A percentile compares a stretch with the other conserved stretches of the same genome.
Evolutionary conservation across 495 filamentous ascomycete genomes (phyloP).

Genomic region (Paragyromitra xinjiangensis): DNA sequence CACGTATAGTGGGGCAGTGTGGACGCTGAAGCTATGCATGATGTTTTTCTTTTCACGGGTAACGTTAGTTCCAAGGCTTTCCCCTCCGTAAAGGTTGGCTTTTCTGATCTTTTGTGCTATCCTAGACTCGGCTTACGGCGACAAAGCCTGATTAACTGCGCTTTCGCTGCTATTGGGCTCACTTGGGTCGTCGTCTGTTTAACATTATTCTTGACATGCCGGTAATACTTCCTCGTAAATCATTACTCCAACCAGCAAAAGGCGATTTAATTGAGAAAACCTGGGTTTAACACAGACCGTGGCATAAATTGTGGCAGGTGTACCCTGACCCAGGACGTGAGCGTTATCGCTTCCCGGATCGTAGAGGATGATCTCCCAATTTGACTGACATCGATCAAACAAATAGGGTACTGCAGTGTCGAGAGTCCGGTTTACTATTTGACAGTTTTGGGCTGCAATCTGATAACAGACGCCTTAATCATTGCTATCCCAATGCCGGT

Average conservation of each 20-base stretch:
- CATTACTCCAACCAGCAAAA: background rate
- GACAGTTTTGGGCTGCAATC: slow-evolving; percentile 29
- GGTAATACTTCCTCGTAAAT: slow-evolving; percentile 1
- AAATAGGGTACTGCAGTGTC: slow-evolving; percentile 53
- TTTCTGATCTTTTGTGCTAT: slow-evolving; percentile 13
- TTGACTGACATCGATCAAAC: slow-evolving; percentile 31
- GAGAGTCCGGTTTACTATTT: slow-evolving; percentile 62
- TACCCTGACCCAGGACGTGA: slow-evolving; percentile 67
- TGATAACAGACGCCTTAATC: slow-evolving; percentile 17
- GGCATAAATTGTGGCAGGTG: slow-evolving; percentile 69
- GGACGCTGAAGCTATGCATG: slow-evolving; percentile 69
- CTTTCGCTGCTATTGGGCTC: slow-evolving; percentile 61
- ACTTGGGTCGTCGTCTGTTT: slow-evolving; percentile 65
- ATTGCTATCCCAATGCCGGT: slow-evolving; percentile 53
- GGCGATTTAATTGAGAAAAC: background rate
- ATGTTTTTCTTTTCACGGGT: slow-evolving; percentile 50
- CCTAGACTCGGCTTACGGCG: slow-evolving; percentile 61
- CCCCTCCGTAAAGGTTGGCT: background rate
- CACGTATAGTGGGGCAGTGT: slow-evolving; percentile 66
- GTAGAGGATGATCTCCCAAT: background rate
- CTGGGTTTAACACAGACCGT: slow-evolving; percentile 59
- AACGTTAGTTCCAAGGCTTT: background rate
- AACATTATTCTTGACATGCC: slow-evolving; percentile 58
- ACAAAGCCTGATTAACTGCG: slow-evolving; percentile 62
- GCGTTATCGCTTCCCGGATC: slow-evolving; percentile 37